Evolutionary conservation across 1,284 basidiomycete species (phyloP), one percentile per base, ranked within the genome.

Genomic region (Wolfiporia cocos): DNA sequence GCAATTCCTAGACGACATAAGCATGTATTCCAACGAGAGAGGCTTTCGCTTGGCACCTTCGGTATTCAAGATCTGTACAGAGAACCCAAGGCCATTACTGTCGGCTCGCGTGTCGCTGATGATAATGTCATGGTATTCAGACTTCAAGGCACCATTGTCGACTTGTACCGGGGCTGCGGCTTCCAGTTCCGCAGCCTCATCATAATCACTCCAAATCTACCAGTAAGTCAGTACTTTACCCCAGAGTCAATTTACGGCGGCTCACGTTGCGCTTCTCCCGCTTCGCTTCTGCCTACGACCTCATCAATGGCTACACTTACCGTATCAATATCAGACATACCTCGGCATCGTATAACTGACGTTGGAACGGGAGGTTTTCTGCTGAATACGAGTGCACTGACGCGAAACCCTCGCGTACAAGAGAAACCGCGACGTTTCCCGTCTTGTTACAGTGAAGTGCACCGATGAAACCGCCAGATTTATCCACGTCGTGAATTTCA

Each of bases 401-500:
- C 1, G 91, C 92, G 42, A 87, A 72, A 42, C 94, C 94, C 62
- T 93, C 88, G 45, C 77, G 78, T n/a, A 87, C 83, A 14, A 99
- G 74, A 24, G 81, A 66, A 32, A 94, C 70, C 1, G 92, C 94
- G 34, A 78, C 83, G 59, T 97, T 98, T 50, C 92, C 86, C 2
- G 69, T 80, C 59, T 91, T 76, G 55, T 77, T 91, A 54, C 87
- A 51, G 63, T 87, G 96, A 43, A 97, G 70, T 1, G 85, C 69
- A 14, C 95, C 95, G 51, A 99, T 94, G 67, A 97, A 98, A 5
- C 95, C 94, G 30, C 95, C 95, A 14, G 86, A 86, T 67, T 96
- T 97, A 70, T 99, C 95, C 12, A 86, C 81, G 34, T 79, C 76
- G 46, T 95, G 88, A 34, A 97, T 81, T 51, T 91, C 85, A 47